phyloP scores from a whole-genome alignment of 2,329 filamentous ascomycete genomes.

The Bipolaris bicolor region DNA sequence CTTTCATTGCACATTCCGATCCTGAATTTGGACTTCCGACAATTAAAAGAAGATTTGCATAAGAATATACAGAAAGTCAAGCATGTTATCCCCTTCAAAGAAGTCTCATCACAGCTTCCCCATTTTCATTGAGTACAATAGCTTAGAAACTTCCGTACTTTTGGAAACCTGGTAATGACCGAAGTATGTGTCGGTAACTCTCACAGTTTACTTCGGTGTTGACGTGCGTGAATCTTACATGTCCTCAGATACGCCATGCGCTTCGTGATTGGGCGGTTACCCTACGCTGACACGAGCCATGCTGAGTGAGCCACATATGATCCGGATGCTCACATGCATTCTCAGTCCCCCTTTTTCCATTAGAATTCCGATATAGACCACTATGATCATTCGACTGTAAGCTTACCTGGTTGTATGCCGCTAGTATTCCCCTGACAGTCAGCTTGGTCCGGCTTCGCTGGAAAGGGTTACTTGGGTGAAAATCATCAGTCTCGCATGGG shows the following conservation, averaged over 20 bases:
- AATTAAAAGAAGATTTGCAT: neutral
- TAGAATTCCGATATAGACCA: conserved; percentile 11
- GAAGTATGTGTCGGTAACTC: too few species aligned
- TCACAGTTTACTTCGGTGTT: neutral
- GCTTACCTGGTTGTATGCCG: too few species aligned
- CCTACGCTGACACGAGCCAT: neutral
- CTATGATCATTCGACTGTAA: conserved; percentile 5
- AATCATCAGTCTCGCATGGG: neutral
- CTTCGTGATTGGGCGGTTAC: neutral
- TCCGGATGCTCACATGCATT: too few species aligned
- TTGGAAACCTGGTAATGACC: too few species aligned
- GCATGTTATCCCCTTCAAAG: neutral
- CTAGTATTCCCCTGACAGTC: too few species aligned
- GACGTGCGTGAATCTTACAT: neutral
- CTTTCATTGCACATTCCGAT: neutral
- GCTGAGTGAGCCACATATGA: too few species aligned
- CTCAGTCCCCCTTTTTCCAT: too few species aligned
- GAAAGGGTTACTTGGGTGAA: neutral
- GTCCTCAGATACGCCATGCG: neutral
- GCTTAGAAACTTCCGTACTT: neutral
- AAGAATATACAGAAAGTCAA: neutral
- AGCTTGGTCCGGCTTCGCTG: neutral
- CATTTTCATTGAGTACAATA: neutral
- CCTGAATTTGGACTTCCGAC: neutral
- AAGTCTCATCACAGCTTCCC: neutral